Base-by-base conservation (phyloP, 441 rosid genomes). In the Mallotus repandus region DNA sequence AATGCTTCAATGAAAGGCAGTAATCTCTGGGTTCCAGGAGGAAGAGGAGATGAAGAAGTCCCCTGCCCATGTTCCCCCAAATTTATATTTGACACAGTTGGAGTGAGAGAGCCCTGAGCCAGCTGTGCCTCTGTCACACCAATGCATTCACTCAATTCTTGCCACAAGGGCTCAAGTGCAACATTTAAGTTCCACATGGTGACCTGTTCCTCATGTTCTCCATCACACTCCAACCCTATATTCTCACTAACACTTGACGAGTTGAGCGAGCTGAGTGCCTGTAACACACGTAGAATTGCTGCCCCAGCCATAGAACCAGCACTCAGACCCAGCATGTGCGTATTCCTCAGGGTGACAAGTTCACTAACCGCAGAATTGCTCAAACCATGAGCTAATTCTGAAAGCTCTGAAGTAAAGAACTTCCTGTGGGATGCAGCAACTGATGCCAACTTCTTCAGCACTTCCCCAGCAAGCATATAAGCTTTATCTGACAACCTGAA, bases 1-100 rank as follows among this genome's bases (percentile, higher is more conserved):
- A 96, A 96, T 60, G 99, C 97, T 77, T 96, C 99, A 63, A 96
- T 89, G 72, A 89, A 93, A 70, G 99, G 98, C 74, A 96, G 86
- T 71, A 96, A 88, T 74, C 92, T 89, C 81, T 94, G 98, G 65
- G 98, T 89, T 75, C 98, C 99, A 8, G 97, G 89, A 58, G 97
- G 92, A 82, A 96, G 93, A 65, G 94, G 83, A 54, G 97, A 82
- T 3, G 88, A 83, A 69, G 88, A 83, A 69, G 95, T 59, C 70
- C 91, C 87, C 71, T 83, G 90, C 71, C 78, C 83, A 71, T 87
- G 91, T 68, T 89, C 97, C 63, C 86, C 91, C 7, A 82, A 78
- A 85, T 80, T 86, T 50, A 85, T 69, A 56, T 76, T 86, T 63
- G 91, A 66, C 66, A 77, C 48, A 45, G 83, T 77, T 54, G 81